Base-by-base conservation (phyloP, 202 grass and related monocot species). In the Setaria italica region DNA sequence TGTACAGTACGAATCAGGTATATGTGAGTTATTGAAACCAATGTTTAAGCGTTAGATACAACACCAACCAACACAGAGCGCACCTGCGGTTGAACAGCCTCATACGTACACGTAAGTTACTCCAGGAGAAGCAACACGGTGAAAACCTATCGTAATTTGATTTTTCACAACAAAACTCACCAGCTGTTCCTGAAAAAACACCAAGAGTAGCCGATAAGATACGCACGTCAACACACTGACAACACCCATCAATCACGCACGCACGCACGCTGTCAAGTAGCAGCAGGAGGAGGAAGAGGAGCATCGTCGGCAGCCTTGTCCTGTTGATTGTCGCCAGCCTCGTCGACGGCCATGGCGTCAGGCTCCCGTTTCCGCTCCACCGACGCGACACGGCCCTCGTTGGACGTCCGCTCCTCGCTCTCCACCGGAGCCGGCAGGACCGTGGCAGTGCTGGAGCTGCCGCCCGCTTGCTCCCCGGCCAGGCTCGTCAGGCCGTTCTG, bases 401-500 rank as follows among this genome's bases (percentile, higher is more conserved):
- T 87, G 57, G 92, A 84, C 3, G 76, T 80, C 76, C 70, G 86
- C 82, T 91, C 97, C 41, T 96, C 92, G 1, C 88, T 94, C 79
- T 94, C 92, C 74, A 81, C 77, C 0, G 74, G 32, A 53, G 77
- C 86, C 0, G 73, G 85, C 14, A 86, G 65, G 19, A 56, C 79
- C 1, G 89, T 85, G 21, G 55, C 58, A 0, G 81, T 86, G 59
- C 70, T 71, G 1, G 94, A 88, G 77, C 90, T 99, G 50, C 87
- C 91, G 47, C 85, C 95, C 12, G 77, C 94, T 75, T 95, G 86
- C 74, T 97, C 97, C 11, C 88, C 68, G 0, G 80, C 77, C 70
- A 94, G 72, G 85, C 89, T 94, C 16, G 83, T 66, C 2, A 97
- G 62, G 35, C 97, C 90, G 33, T 90, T 99, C 87, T 93, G 90